phyloP scores from a whole-genome alignment of 2,329 filamentous ascomycete genomes.

The Biscogniauxia marginata region DNA sequence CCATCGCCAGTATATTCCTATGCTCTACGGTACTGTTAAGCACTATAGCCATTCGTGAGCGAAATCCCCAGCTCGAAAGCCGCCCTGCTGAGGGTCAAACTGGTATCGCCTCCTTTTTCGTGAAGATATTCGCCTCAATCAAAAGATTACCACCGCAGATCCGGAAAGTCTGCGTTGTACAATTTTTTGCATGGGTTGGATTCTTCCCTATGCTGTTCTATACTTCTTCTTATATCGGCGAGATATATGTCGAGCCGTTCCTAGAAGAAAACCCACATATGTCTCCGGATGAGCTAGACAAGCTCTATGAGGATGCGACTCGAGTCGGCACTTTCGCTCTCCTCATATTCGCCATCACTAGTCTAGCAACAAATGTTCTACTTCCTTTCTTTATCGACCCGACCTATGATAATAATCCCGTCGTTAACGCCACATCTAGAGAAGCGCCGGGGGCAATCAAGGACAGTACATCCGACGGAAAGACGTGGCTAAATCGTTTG shows the following conservation, averaged over 20 bases:
- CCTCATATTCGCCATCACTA: conserved; percentile 83
- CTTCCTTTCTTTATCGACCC: conserved; percentile 84
- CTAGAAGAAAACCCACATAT: conserved; percentile 77
- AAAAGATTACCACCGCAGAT: conserved; percentile 79
- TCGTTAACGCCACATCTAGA: conserved; percentile 29
- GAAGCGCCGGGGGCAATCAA: conserved; percentile 32
- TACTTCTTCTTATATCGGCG: conserved; percentile 88
- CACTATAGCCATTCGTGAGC: conserved; percentile 67
- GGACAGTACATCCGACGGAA: conserved; percentile 35
- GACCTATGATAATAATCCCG: conserved; percentile 60
- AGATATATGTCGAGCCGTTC: conserved; percentile 85
- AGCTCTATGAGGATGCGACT: conserved; percentile 80
- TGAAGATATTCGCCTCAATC: conserved; percentile 72
- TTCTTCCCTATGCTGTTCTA: conserved; percentile 98
- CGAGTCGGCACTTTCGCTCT: conserved; percentile 86
- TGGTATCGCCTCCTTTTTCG: conserved; percentile 77
- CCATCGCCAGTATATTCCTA: conserved; percentile 76
- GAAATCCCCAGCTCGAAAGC: conserved; percentile 74
- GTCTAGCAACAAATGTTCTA: conserved; percentile 76
- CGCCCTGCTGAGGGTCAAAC: conserved; percentile 57
- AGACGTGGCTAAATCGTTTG: conserved; percentile 56
- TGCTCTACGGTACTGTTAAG: conserved; percentile 68
- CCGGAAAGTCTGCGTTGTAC: conserved; percentile 74
- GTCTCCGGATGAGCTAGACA: conserved; percentile 71
- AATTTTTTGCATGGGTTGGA: conserved; percentile 88